These are phyloP conservation scores for Thelonectria discophora DNA, from an alignment of 2,329 filamentous ascomycete genomes.

Conservation along the genomic window DNA sequence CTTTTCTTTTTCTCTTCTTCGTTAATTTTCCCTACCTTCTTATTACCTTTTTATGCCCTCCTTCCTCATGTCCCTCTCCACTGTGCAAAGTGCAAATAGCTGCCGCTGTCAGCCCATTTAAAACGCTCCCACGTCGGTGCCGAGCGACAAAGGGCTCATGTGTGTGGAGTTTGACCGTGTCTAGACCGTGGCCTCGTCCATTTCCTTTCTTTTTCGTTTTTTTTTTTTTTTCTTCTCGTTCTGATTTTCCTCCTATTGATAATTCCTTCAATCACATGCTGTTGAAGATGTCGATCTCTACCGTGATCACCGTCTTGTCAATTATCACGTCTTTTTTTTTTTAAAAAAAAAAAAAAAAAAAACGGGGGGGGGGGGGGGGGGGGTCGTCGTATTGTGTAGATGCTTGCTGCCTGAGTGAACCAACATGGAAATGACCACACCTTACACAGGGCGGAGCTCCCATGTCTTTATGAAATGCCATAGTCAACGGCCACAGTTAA, in stretches of 20 bases:
- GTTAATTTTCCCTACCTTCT: no score
- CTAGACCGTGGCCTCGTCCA: constrained; percentile 10
- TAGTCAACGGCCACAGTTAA: background rate
- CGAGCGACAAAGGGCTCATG: background rate
- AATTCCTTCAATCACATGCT: background rate
- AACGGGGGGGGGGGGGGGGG: background rate
- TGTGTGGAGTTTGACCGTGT: background rate
- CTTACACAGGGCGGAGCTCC: no score
- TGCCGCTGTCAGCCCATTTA: background rate
- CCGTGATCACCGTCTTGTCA: background rate
- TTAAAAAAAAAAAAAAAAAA: no score
- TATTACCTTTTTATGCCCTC: background rate
- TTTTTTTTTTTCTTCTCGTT: constrained; percentile 1
- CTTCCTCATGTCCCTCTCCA: background rate
- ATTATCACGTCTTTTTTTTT: background rate
- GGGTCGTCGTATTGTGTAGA: no score
- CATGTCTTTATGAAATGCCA: background rate
- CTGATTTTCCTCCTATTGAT: background rate
- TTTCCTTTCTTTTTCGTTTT: constrained; percentile 3
- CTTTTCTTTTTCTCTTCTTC: background rate
- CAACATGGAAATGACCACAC: no score
- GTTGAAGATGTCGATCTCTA: background rate
- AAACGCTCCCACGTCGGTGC: background rate
- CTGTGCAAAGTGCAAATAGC: background rate
- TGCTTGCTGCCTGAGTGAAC: no score